A percentile compares a stretch with the other conserved stretches of the same genome.
Conservation (phyloP, 768 basidiomycete species). For the Leccinum longicurvipes region DNA sequence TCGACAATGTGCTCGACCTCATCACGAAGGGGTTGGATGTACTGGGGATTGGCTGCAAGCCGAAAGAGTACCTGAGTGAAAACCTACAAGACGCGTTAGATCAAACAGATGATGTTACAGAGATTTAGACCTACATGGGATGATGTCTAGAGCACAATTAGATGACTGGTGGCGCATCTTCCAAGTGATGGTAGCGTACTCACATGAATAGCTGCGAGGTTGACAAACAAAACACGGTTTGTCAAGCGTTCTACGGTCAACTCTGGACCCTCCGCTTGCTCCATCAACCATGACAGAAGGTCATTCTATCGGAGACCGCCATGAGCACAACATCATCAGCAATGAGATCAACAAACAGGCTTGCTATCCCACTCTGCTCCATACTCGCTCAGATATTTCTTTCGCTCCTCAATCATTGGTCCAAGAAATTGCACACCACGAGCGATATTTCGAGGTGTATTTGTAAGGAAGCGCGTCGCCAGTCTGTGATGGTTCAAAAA, state of each 20-base stretch:
- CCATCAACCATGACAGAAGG: neutral
- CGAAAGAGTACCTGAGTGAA: slow-evolving; percentile 2
- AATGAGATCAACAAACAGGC: neutral
- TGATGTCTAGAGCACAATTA: neutral
- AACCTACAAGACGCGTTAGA: neutral
- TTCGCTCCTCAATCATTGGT: slow-evolving; percentile 1
- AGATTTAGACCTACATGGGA: neutral
- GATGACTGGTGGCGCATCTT: neutral
- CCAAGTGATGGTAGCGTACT: neutral
- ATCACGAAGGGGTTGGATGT: slow-evolving; percentile 3
- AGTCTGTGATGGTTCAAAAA: neutral
- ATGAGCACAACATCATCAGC: neutral
- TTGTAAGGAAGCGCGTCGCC: neutral
- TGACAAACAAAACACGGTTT: neutral
- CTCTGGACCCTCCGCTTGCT: slow-evolving; percentile 8
- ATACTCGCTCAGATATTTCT: neutral
- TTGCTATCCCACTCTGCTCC: neutral
- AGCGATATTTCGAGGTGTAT: neutral
- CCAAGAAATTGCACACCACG: neutral
- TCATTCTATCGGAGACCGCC: neutral
- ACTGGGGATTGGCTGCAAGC: neutral
- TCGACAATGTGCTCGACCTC: neutral
- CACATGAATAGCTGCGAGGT: neutral
- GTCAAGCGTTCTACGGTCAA: neutral
- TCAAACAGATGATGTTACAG: neutral